Evolutionary conservation across 805 yeast species (phyloP).

Genomic region (Yarrowia phangngaensis): DNA sequence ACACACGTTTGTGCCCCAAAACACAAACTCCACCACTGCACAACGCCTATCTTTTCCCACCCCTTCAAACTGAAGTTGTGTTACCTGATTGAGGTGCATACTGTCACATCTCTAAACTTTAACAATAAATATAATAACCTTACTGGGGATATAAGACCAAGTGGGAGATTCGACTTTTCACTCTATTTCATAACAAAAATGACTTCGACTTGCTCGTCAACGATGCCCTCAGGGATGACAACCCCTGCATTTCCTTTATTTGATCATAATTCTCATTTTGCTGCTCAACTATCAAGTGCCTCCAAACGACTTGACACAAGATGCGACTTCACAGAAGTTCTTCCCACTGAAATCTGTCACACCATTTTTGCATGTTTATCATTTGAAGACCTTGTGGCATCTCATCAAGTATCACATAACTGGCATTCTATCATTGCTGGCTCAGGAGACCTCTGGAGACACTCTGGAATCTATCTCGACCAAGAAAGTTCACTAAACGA

Average conservation of each 20-base stretch:
- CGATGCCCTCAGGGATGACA: slow-evolving; percentile 17
- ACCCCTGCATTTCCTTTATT: slow-evolving; percentile 9
- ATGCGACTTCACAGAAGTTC: not conserved
- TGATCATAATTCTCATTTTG: slow-evolving; percentile 17
- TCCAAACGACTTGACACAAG: slow-evolving; percentile 14
- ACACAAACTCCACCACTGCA: no score
- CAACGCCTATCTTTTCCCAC: no score
- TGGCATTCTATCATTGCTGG: slow-evolving; percentile 13
- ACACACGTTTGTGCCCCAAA: no score
- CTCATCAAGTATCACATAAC: slow-evolving; percentile 11
- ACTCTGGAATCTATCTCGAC: slow-evolving; percentile 9
- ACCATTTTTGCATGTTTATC: slow-evolving; percentile 9
- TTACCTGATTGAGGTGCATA: no score
- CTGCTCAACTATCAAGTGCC: slow-evolving; percentile 7
- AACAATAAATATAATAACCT: no score
- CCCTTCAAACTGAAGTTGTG: no score
- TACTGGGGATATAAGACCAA: no score
- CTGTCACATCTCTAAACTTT: no score
- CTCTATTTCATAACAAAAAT: no score
- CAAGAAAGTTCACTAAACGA: slow-evolving; percentile 1
- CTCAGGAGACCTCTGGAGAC: slow-evolving; percentile 13
- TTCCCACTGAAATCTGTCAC: slow-evolving; percentile 23
- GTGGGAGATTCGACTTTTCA: no score
- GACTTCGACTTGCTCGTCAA: slow-evolving; percentile 9
- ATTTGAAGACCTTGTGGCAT: slow-evolving; percentile 14